Evolutionary conservation across 371 early-diverging fungal genomes (phyloP), one percentile per base, ranked within the genome.

Genomic region (Actinomortierella ambigua): DNA sequence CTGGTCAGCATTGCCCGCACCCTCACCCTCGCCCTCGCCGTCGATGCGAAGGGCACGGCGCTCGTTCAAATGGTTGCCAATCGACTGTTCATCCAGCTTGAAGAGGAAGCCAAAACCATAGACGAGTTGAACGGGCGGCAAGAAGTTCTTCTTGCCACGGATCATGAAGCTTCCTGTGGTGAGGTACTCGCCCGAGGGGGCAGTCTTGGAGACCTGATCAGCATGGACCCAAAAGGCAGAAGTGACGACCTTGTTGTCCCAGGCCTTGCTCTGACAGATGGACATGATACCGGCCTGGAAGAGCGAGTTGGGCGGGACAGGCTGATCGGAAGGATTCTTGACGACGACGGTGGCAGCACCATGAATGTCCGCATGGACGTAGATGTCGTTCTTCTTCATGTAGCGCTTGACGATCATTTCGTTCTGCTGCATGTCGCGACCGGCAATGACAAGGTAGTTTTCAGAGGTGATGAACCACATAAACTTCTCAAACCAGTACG

Each of bases 401-500:
- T 95, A 88, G 20, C 90, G 84, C 68, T 95, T 97, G 17, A 99
- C 95, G n/a, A 99, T 77, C 57, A 94, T 71, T 75, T 99, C 99
- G 79, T 98, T 99, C 78, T 99, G 99, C 61, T 91, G 92, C 76
- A 95, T 91, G 81, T 99, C 99, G 47, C 92, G 90, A 43, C 99
- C 99, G 29, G 95, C 98, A 69, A 99, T 86, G 17, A 99, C 91
- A 57, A 99, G 78, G 64, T 92, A 92, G 53, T 94, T 93, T 66
- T 99, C 99, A 0, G 95, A 92, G 4, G 94, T 90, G 28, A 99
- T 84, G 70, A 98, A 99, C 98, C 99, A 99, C 50, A 93, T 65
- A 68, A 98, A 99, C 83, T 98, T 98, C 78, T 99, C 99, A 83
- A 99, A 99, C 99, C 99, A 99, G 50, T 89, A 94, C 2, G 94